phyloP scores from a whole-genome alignment of 371 early-diverging fungal species.

The Mucor irregularis region DNA sequence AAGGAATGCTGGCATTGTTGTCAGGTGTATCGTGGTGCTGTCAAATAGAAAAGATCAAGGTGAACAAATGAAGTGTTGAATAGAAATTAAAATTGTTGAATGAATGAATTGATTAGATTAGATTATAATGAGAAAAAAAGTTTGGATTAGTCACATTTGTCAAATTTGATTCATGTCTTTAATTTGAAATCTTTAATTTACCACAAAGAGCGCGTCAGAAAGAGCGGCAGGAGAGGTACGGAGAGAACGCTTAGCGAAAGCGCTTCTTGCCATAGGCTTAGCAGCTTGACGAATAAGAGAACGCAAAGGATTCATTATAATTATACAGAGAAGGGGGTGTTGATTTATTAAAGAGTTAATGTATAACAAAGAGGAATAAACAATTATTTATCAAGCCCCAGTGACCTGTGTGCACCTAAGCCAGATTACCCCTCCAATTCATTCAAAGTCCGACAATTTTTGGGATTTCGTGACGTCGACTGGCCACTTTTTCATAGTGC shows the following conservation, averaged over 20 bases:
- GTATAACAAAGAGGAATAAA: conserved; percentile 9
- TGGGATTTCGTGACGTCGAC: background rate
- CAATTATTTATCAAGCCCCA: conserved; percentile 1
- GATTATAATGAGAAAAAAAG: conserved; percentile 1
- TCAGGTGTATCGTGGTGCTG: conserved; percentile 90
- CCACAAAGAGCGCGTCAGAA: conserved; percentile 74
- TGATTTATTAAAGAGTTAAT: conserved; percentile 7
- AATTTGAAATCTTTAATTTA: conserved; percentile 27
- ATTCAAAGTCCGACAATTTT: no score
- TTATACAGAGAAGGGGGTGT: conserved; percentile 25
- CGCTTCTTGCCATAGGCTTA: conserved; percentile 23
- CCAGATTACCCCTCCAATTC: conserved; percentile 10
- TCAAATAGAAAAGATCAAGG: background rate
- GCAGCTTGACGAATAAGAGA: conserved; percentile 46
- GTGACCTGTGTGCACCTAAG: no score
- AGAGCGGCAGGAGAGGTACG: conserved; percentile 47
- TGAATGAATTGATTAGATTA: background rate
- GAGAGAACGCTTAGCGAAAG: conserved; percentile 50
- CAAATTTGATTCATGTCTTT: background rate
- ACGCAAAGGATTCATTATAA: conserved; percentile 45
- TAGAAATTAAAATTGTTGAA: background rate
- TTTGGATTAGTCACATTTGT: background rate
- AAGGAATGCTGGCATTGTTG: conserved; percentile 87
- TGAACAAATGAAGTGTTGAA: background rate
- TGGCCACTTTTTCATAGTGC: background rate